Percentiles rank a stretch among this genome's conserved stretches.
Conservation (phyloP, 768 basidiomycete species). For the Hygrophorus pudorinus region DNA sequence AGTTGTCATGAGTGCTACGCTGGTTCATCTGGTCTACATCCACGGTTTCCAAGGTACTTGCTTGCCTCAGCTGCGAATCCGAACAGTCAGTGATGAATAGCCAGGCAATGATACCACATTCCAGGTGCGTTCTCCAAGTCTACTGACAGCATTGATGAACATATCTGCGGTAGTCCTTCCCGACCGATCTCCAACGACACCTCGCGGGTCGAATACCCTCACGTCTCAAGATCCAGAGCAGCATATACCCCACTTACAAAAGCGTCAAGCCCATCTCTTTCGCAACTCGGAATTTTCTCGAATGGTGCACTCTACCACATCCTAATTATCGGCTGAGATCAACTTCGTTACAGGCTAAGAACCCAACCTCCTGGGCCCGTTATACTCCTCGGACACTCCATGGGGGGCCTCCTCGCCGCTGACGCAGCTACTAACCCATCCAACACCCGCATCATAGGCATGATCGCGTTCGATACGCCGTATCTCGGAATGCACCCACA, state of each 20-base stretch:
- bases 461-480: slow-evolving; percentile 51
- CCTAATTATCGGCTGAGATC: not conserved
- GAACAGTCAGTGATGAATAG: slow-evolving; percentile 1
- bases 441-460: slow-evolving; percentile 35
- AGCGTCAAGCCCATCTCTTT: slow-evolving; percentile 40
- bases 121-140: slow-evolving; percentile 30
- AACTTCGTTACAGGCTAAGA: slow-evolving; percentile 30
- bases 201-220: slow-evolving; percentile 25
- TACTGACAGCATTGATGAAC: not conserved
- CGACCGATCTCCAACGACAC: slow-evolving; percentile 39
- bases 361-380: slow-evolving; percentile 47
- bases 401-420: slow-evolving; percentile 51
- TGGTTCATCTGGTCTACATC: slow-evolving; percentile 45
- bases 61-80: slow-evolving; percentile 1
- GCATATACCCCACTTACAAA: slow-evolving; percentile 53
- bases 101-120: slow-evolving; percentile 50
- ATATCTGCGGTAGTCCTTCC: slow-evolving; percentile 33
- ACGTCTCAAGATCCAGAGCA: slow-evolving; percentile 31
- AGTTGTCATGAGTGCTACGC: slow-evolving; percentile 1
- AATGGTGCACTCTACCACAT: slow-evolving; percentile 32
- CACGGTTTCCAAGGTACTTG: slow-evolving; percentile 46
- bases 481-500: slow-evolving; percentile 56
- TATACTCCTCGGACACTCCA: slow-evolving; percentile 47
- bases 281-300: slow-evolving; percentile 43
- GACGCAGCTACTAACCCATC: slow-evolving; percentile 40